A percentile compares a stretch with the other conserved stretches of the same genome.
Conservation (phyloP, 2,329 filamentous ascomycete genomes). For the Diaporthe longicolla region DNA sequence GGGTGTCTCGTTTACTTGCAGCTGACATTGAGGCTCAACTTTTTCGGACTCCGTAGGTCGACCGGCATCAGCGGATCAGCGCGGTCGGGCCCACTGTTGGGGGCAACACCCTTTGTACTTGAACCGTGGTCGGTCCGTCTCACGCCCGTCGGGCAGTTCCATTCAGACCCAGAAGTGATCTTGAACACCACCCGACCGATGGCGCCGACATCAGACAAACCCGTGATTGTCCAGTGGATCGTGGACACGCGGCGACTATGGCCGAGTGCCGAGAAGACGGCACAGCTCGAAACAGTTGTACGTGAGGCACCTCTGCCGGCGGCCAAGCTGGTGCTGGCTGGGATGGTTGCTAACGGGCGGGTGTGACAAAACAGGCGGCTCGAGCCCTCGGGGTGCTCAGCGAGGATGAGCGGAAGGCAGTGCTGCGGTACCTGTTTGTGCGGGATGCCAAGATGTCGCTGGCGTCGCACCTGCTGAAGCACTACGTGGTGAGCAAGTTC, state of each 20-base stretch:
- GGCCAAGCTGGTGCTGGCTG: not conserved
- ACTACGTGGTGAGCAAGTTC: constrained; percentile 73
- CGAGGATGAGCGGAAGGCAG: constrained; percentile 67
- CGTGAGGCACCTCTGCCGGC: constrained; percentile 43
- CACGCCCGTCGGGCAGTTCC: not conserved
- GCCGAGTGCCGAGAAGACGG: constrained; percentile 65
- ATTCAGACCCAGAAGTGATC: constrained; percentile 9
- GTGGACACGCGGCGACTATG: constrained; percentile 73
- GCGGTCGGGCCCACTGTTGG: constrained; percentile 32
- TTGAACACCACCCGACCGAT: constrained; percentile 9
- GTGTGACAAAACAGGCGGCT: constrained; percentile 59
- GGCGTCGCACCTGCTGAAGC: constrained; percentile 81
- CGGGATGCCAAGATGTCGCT: constrained; percentile 82
- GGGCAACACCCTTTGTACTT: constrained; percentile 11
- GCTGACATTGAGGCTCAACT: constrained; percentile 35
- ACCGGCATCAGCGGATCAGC: constrained; percentile 34
- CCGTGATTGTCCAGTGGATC: constrained; percentile 70
- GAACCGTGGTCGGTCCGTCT: not conserved
- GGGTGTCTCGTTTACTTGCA: constrained; percentile 33
- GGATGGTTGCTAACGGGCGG: not conserved
- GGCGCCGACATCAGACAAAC: constrained; percentile 44
- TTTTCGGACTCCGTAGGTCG: constrained; percentile 40
- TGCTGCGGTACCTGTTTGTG: constrained; percentile 75
- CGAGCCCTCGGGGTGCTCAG: constrained; percentile 67
- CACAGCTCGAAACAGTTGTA: constrained; percentile 63